Evolutionary conservation across 306 rosid genomes (phyloP), one percentile per base, ranked within the genome.

Genomic region (Astragalus glycyphyllos): DNA sequence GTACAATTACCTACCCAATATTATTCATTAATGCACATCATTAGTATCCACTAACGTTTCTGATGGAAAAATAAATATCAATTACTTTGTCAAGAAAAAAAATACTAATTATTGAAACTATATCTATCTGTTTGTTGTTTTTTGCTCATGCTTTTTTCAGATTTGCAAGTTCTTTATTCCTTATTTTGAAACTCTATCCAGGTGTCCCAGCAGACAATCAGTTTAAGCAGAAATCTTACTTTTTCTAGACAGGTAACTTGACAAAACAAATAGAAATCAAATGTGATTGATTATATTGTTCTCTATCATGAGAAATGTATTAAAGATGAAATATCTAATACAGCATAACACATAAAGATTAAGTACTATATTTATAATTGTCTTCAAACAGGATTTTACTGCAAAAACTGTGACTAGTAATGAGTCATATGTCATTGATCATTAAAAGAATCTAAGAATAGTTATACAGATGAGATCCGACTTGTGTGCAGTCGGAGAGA

Each of bases 141-240:
- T 26, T 20, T 20, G 4, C 20, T 15, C 37, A 1, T 68, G 29
- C 8, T 55, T 55, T 44, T 6, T 45, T 8, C 13, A 34, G 3
- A 56, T 56, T 65, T 57, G 7, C 54, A 16, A 1, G 35, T 50
- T 51, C 29, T 46, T 3, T 13, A 1, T 3, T 65, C 57, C 35
- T 60, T 7, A 51, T 35, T 5, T 70, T 32, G 11, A 34, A 16
- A 58, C 44, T 58, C 12, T 59, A 2, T 60, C 3, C 51, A 77
- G 82, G 69, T 46, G 5, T 14, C 47, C 6, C 75, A 70, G 13
- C 72, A 70, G 13, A 8, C 58, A 47, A 58, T 54, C 32, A 72
- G 53, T 67, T 68, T 81, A 71, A 73, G 72, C 60, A 72, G 69
- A 68, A 61, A 67, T 17, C 45, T 58, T 37, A 60, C 50, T 10